A percentile compares a stretch with the other conserved stretches of the same genome.
phyloP scores from a whole-genome alignment of 1,139 yeast genomes.

The Geotrichum aggregatum region DNA sequence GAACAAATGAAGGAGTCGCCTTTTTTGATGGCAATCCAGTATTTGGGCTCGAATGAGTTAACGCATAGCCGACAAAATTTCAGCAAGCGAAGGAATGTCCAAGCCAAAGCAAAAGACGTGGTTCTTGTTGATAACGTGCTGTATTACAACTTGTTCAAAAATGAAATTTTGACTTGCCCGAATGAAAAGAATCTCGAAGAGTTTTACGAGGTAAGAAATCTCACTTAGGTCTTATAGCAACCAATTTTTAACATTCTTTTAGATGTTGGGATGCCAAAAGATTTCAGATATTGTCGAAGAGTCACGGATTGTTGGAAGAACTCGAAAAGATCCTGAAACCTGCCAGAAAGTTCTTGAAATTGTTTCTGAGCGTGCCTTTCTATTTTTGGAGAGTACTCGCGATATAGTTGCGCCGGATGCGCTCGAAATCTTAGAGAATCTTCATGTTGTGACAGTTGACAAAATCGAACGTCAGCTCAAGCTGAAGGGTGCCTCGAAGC shows the following conservation, averaged over 20 bases:
- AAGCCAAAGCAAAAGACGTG: slow-evolving; percentile 34
- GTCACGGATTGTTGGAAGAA: slow-evolving; percentile 26
- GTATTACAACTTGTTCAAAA: slow-evolving; percentile 37
- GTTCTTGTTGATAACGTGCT: slow-evolving; percentile 42
- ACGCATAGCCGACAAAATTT: slow-evolving; percentile 4
- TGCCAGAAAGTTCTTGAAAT: slow-evolving; percentile 19
- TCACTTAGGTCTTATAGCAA: not conserved
- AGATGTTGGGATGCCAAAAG: slow-evolving; percentile 30
- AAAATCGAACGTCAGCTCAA: slow-evolving; percentile 30
- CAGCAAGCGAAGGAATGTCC: slow-evolving; percentile 19
- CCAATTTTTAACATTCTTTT: not conserved
- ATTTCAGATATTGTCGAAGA: slow-evolving; percentile 30
- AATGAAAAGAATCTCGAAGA: slow-evolving; percentile 36
- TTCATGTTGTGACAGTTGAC: slow-evolving; percentile 31
- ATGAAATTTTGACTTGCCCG: slow-evolving; percentile 39
- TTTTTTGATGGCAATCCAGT: slow-evolving; percentile 35
- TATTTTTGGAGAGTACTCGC: slow-evolving; percentile 36
- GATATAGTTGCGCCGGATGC: slow-evolving; percentile 20
- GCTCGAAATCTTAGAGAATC: slow-evolving; percentile 16
- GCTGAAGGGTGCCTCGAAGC: slow-evolving; percentile 23
- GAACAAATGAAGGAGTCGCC: slow-evolving; percentile 31
- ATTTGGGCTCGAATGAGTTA: slow-evolving; percentile 11
- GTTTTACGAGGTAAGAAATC: slow-evolving; percentile 29
- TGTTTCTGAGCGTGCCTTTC: slow-evolving; percentile 32
- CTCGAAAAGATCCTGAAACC: slow-evolving; percentile 13